A percentile compares a stretch with the other conserved stretches of the same genome.
These are phyloP conservation scores for Metarhizium brunneum DNA, from an alignment of 2,329 filamentous ascomycete species.

Conservation along the genomic window DNA sequence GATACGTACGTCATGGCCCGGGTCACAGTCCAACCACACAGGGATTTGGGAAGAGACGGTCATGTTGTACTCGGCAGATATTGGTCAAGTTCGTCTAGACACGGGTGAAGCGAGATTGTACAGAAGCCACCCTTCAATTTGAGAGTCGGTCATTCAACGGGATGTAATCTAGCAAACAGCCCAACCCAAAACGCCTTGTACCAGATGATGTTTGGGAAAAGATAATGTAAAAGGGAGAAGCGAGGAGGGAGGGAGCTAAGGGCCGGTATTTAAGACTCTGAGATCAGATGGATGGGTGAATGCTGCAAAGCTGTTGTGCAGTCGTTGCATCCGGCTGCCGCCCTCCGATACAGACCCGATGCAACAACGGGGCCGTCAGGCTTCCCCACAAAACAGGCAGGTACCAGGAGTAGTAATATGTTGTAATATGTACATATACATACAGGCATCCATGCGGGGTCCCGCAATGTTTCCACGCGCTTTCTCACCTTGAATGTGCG, in stretches of 20 bases:
- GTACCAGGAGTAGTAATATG: too few relatives aligned
- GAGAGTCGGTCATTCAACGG: neutral
- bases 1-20: conserved; percentile 55
- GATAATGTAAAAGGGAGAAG: too few relatives aligned
- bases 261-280: too few relatives aligned
- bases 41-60: conserved; percentile 27
- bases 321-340: neutral
- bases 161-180: neutral
- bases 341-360: too few relatives aligned
- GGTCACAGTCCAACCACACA: conserved; percentile 54
- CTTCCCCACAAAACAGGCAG: neutral
- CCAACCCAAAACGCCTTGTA: too few relatives aligned
- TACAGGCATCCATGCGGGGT: too few relatives aligned
- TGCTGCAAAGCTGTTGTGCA: neutral
- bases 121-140: neutral
- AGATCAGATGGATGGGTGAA: neutral
- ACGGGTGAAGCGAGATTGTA: neutral
- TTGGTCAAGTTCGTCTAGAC: neutral
- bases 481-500: too few relatives aligned
- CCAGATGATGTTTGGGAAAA: too few relatives aligned
- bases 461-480: too few relatives aligned
- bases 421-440: too few relatives aligned
- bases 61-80: neutral
- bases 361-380: neutral
- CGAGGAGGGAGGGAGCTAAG: too few relatives aligned